Base-by-base conservation (phyloP, 352 stramenopile genomes). In the Phytophthora colocasiae region DNA sequence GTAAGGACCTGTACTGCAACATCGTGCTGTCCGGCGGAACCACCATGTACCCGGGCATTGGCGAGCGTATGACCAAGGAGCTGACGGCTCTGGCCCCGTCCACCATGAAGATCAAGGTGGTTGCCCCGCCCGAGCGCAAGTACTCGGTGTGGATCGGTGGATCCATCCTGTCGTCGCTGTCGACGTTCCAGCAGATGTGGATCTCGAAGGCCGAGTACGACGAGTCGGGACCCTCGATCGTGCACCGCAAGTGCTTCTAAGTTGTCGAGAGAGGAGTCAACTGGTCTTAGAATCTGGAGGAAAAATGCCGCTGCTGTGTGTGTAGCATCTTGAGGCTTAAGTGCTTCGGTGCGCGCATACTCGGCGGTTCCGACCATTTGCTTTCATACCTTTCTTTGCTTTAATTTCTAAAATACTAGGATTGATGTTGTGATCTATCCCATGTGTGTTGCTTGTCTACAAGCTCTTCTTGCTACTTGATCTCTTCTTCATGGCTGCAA, bases 171-270 rank as follows among this genome's bases (percentile, higher is more conserved):
- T 84, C 96, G 17, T 98, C 93, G 70, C 83, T 99, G n/a, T 97
- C 95, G 48, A 99, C 97, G 48, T 99, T 99, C 94, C 93, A 99
- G 77, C 90, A 97, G 65, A 99, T 99, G 95, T 99, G 97, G 95
- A 99, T 99, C 77, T 96, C 89, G 27, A 99, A 99, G 87, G 81
- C 91, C 41, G 96, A 99, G 73, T 99, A 99, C 80, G 96, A 99
- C 55, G 97, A 99, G 48, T 96, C 88, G 61, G 97, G 97, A 24
- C 94, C 97, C 19, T 97, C 87, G 17, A 99, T 99, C 75, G 95
- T 99, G 39, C 96, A 98, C 81, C 87, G 95, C 70, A 98, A 98
- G 80, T 98, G 93, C 81, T 97, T 97, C 70, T 98, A 96, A 96
- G 64, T 56, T 71, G 29, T 15, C n/a, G 12, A 45, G 41, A 58